phyloP scores from a whole-genome alignment of 257 asterid species.

The Nicotiana sylvestris region DNA sequence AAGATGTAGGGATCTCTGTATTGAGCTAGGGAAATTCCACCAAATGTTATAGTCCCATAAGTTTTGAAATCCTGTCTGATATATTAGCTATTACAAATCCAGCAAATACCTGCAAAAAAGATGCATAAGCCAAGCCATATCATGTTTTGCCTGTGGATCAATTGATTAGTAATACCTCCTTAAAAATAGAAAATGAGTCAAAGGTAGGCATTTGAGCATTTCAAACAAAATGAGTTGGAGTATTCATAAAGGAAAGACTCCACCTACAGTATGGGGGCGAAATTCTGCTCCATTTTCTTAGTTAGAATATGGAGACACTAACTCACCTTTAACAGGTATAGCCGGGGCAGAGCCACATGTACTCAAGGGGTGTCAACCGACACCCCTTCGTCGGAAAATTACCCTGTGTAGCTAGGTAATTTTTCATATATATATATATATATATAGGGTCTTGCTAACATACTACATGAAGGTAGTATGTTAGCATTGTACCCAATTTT shows the following conservation, averaged over 20 bases:
- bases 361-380: no score
- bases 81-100: conserved; percentile 87
- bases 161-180: not conserved
- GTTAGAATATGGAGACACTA: no score
- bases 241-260: not conserved
- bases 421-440: no score
- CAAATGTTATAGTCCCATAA: conserved; percentile 57
- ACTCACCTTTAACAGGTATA: no score
- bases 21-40: not conserved
- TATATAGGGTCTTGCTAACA: no score
- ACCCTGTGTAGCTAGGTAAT: no score
- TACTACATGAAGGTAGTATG: no score
- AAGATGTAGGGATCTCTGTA: not conserved
- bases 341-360: no score
- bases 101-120: conserved; percentile 69
- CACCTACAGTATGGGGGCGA: not conserved
- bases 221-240: not conserved
- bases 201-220: not conserved
- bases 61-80: conserved; percentile 54
- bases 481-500: no score
- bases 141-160: not conserved
- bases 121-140: not conserved
- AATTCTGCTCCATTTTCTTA: not conserved
- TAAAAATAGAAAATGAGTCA: not conserved
- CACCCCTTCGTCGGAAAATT: no score